Base-by-base conservation (phyloP, 2,329 filamentous ascomycete species). In the Clonostachys byssicola region DNA sequence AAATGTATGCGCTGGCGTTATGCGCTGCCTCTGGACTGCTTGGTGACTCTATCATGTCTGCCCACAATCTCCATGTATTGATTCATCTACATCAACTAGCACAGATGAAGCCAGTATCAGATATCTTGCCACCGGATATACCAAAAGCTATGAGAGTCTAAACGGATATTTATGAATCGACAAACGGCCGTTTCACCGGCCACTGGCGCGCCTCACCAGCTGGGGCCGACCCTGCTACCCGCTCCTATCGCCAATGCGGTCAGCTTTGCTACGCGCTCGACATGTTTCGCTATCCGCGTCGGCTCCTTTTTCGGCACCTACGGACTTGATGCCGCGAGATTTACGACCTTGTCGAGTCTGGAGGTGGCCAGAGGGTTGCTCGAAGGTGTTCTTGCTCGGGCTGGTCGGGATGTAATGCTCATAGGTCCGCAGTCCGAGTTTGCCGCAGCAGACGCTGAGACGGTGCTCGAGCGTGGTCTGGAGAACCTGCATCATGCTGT, bases 211-310 rank as follows among this genome's bases (percentile, higher is more conserved):
- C 23, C 23, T 30, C 56, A 57, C 6, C 56, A 56, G 16, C 59
- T 57, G 4, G 57, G 58, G 12, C 62, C 60, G 44, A 83, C 80
- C 12, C 70, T 86, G 16, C 72, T 86, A 1, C 83, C 83, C 1
- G 56, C 64, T 3, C 70, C 80, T 1, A 61, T 86, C 42, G 83
- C 83, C 34, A 77, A 74, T 45, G 74, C 74, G 30, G 73, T 86
- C 47, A 84, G 80, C 53, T 65, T 85, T 41, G 77, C 80, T 12
- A 80, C 81, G 4, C 73, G 79, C 46, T 83, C 81, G 4, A 79
- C 80, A 14, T 75, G 77, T 30, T 67, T 85, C 20, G 76, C 75
- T 34, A 70, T 83, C 20, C 75, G 78, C 6, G 61, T 80, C 38
- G 71, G 76, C 39, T 76, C 75, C 5, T 59, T 75, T n/a, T 65